These are phyloP conservation scores for Podila minutissima DNA, from an alignment of 192 early-diverging fungal species.

Conservation along the genomic window DNA sequence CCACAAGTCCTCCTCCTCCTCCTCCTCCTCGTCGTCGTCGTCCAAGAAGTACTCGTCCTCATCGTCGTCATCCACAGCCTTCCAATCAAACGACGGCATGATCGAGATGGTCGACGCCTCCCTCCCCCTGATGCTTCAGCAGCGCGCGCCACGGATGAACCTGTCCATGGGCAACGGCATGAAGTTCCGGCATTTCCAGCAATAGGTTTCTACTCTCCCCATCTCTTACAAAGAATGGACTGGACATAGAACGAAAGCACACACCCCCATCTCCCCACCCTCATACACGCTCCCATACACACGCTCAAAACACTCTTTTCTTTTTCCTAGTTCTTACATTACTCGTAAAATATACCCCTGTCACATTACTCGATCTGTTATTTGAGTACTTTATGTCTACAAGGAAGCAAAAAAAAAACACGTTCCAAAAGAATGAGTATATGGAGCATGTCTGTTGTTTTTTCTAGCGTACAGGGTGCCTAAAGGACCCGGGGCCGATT, in stretches of 20 bases:
- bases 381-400: slow-evolving; percentile 2
- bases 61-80: not conserved
- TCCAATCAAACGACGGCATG: not conserved
- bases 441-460: too few species aligned
- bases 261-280: too few species aligned
- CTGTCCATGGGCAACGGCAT: not conserved
- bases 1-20: not conserved
- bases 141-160: not conserved
- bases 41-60: not conserved
- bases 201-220: not conserved
- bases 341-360: too few species aligned
- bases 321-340: too few species aligned
- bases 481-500: too few species aligned
- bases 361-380: not conserved
- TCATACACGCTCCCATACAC: too few species aligned
- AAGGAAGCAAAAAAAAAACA: not conserved
- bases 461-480: too few species aligned
- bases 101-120: not conserved
- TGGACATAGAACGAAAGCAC: too few species aligned
- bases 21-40: not conserved
- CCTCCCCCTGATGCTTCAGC: not conserved
- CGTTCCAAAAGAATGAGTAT: too few species aligned
- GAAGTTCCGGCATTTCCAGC: not conserved
- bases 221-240: too few species aligned
- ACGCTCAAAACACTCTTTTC: too few species aligned